These are phyloP conservation scores for Neoscytalidium dimidiatum DNA, from an alignment of 2,329 filamentous ascomycete genomes.

Conservation along the genomic window DNA sequence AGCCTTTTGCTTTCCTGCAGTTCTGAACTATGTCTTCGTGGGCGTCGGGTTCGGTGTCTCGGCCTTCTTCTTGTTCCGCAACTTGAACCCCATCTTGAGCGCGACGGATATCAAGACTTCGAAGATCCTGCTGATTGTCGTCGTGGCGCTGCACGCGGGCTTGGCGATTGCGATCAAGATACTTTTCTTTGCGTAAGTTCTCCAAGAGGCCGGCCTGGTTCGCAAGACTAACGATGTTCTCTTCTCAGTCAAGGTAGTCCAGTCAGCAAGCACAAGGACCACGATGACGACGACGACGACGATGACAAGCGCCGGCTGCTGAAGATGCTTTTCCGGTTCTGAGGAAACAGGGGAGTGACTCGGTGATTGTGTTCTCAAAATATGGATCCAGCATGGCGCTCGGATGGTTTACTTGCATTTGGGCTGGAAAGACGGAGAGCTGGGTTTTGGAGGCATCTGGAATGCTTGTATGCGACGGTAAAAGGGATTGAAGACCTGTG, in stretches of 20 bases:
- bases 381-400: constrained; percentile 1
- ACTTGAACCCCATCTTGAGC: constrained; percentile 73
- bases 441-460: background rate
- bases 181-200: constrained; percentile 79
- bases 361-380: background rate
- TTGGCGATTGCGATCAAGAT: constrained; percentile 93
- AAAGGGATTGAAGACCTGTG: background rate
- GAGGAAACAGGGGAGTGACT: background rate
- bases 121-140: constrained; percentile 81
- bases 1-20: constrained; percentile 25
- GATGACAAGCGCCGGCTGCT: constrained; percentile 27
- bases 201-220: background rate
- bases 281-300: constrained; percentile 26
- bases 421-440: background rate
- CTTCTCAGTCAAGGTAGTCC: constrained; percentile 28
- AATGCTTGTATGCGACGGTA: background rate
- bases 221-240: background rate
- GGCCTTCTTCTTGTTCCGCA: constrained; percentile 41
- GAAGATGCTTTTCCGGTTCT: constrained; percentile 25
- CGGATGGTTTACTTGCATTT: constrained; percentile 5
- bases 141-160: constrained; percentile 84
- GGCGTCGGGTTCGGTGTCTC: constrained; percentile 57
- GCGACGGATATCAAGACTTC: constrained; percentile 91
- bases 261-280: constrained; percentile 26
- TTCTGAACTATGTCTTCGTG: constrained; percentile 93